These are phyloP conservation scores for barrel medic (Medicago truncatula) DNA, from an alignment of 306 rosid genomes.

Conservation along the genomic window MtrunA17r5.0-ANR NC_053043.1:39544501-39545000, in stretches of 20 bases:
- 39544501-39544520: too few relatives aligned
- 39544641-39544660: neutral
- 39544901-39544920: neutral
- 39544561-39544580: neutral
- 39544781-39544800: neutral
- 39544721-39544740: neutral
- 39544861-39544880: neutral
- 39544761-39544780: neutral
- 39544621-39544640: neutral
- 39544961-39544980: neutral
- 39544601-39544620: slow-evolving; percentile 3
- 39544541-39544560: too few relatives aligned
- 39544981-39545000: neutral
- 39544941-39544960: neutral
- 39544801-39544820: neutral
- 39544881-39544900: too few relatives aligned
- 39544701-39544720: neutral
- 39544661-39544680: neutral
- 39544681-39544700: neutral
- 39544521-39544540: too few relatives aligned
- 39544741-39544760: neutral
- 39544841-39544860: neutral
- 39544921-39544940: neutral
- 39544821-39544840: neutral
- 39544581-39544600: neutral